Percentiles rank a stretch among this genome's conserved stretches.
These are phyloP conservation scores for Pseudocercospora macadamiae DNA, from an alignment of 2,329 filamentous ascomycete species.

Conservation along the genomic window DNA sequence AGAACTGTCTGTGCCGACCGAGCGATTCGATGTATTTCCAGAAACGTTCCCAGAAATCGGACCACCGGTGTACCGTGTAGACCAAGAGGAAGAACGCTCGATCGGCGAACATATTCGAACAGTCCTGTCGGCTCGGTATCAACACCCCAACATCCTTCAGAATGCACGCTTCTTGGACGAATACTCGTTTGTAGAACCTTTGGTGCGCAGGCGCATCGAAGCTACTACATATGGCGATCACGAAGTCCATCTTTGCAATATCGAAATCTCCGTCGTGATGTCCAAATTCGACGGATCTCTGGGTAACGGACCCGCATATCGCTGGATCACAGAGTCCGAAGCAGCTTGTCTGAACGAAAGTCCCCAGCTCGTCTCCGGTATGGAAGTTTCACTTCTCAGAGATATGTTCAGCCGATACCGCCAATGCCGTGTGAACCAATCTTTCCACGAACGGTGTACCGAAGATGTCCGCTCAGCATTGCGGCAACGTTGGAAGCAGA, in stretches of 20 bases:
- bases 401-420: constrained; percentile 13
- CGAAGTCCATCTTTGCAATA: constrained; percentile 11
- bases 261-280: constrained; percentile 15
- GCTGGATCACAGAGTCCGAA: constrained; percentile 9
- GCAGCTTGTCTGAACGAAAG: neutral
- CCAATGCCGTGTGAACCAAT: constrained; percentile 9
- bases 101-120: constrained; percentile 14
- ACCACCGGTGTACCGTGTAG: constrained; percentile 10
- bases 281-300: constrained; percentile 19
- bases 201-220: constrained; percentile 10
- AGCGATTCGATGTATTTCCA: constrained; percentile 12
- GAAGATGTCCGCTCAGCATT: constrained; percentile 3
- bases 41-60: neutral
- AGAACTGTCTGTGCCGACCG: constrained; percentile 14
- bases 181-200: constrained; percentile 9
- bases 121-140: constrained; percentile 10
- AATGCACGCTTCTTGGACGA: constrained; percentile 17
- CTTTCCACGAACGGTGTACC: constrained; percentile 11
- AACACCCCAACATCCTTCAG: constrained; percentile 15
- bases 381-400: constrained; percentile 8
- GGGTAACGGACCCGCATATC: constrained; percentile 14
- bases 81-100: constrained; percentile 10
- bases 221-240: constrained; percentile 10
- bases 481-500: constrained; percentile 6
- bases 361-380: constrained; percentile 5